Evolutionary conservation across 768 basidiomycete species (phyloP).

Genomic region (Leucocoprinus leucothites): DNA sequence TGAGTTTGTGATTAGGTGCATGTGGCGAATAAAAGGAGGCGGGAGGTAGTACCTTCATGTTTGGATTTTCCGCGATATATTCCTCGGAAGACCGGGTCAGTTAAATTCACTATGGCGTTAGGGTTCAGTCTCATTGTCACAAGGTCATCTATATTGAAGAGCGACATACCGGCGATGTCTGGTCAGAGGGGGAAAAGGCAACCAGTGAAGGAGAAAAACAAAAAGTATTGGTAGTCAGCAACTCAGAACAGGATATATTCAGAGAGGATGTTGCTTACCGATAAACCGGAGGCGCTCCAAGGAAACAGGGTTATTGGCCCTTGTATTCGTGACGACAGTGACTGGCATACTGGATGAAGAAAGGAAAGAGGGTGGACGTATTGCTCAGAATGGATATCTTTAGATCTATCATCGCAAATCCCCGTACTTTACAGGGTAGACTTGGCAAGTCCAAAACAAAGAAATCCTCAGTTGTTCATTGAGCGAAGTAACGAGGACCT

Average conservation of each 20-base stretch:
- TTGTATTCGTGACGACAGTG: constrained; percentile 7
- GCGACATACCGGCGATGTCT: too few species aligned
- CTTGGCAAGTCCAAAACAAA: too few species aligned
- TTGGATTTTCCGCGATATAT: constrained; percentile 44
- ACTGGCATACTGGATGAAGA: constrained; percentile 5
- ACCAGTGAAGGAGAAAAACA: constrained; percentile 4
- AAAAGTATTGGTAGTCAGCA: background rate
- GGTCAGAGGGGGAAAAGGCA: background rate
- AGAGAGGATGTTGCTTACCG: background rate
- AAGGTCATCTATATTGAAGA: background rate
- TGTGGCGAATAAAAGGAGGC: too few species aligned
- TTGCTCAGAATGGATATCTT: background rate
- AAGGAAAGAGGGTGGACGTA: too few species aligned
- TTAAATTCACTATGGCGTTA: constrained; percentile 29
- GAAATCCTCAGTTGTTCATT: too few species aligned
- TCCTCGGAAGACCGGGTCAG: constrained; percentile 57
- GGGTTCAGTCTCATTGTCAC: background rate
- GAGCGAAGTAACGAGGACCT: too few species aligned
- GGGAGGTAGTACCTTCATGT: constrained; percentile 57
- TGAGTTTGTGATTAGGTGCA: background rate
- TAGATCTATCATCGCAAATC: background rate
- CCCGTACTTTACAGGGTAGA: too few species aligned
- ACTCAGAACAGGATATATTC: background rate
- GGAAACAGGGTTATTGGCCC: background rate
- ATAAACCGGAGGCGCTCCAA: constrained; percentile 4